Evolutionary conservation across 108 stramenopile species (phyloP).

Genomic region (Nitzschia sp.): DNA sequence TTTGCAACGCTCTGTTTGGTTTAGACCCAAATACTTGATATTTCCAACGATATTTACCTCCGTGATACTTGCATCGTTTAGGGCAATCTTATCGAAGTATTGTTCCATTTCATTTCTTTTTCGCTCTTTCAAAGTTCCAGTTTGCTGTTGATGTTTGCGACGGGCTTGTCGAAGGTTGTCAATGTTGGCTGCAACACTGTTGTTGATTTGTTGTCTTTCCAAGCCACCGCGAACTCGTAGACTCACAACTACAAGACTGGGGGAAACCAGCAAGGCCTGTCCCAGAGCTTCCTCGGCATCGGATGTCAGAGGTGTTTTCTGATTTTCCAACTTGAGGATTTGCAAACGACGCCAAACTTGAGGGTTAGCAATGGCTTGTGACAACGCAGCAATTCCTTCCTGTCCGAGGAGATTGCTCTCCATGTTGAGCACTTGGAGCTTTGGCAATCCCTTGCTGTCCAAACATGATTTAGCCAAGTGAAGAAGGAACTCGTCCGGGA

Average conservation of each 20-base stretch:
- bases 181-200: slow-evolving; percentile 34
- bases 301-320: slow-evolving; percentile 25
- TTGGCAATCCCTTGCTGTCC: slow-evolving; percentile 21
- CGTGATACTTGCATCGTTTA: slow-evolving; percentile 32
- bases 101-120: slow-evolving; percentile 52
- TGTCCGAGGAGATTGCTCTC: slow-evolving; percentile 38
- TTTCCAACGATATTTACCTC: slow-evolving; percentile 46
- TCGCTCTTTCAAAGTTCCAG: slow-evolving; percentile 36
- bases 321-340: slow-evolving; percentile 45
- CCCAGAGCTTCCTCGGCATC: slow-evolving; percentile 39
- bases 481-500: slow-evolving; percentile 33
- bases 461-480: slow-evolving; percentile 18
- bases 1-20: slow-evolving; percentile 32
- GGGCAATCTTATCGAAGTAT: slow-evolving; percentile 47
- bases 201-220: slow-evolving; percentile 38
- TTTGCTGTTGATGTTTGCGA: slow-evolving; percentile 25
- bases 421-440: slow-evolving; percentile 40
- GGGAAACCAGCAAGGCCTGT: slow-evolving; percentile 19
- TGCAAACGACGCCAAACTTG: slow-evolving; percentile 32
- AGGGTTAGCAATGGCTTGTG: slow-evolving; percentile 23
- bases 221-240: slow-evolving; percentile 29
- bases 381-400: slow-evolving; percentile 33
- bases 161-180: slow-evolving; percentile 46
- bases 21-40: slow-evolving; percentile 33
- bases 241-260: slow-evolving; percentile 33